Base-by-base conservation (phyloP, 495 filamentous ascomycete species). In the Thozetella sp. region DNA sequence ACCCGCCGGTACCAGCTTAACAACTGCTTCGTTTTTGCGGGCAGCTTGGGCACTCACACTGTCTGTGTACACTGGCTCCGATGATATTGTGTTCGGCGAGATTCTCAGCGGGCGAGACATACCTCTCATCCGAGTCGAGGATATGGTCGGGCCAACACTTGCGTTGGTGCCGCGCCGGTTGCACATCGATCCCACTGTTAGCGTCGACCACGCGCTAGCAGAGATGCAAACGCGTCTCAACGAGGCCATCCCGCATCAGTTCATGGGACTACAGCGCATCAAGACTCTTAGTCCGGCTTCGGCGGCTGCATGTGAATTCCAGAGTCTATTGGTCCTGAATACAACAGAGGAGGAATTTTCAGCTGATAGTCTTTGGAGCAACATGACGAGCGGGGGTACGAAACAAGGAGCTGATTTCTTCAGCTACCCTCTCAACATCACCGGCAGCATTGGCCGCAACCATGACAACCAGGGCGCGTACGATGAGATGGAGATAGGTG, bases 211-310 rank as follows among this genome's bases (percentile, higher is more conserved):
- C 2, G 63, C 62, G 25, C 70, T 84, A 3, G 65, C 73, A 17
- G 51, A 68, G 1, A 64, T 90, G 10, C 84, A 89, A 60, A 63
- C 77, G 15, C 64, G 76, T 17, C 69, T 79, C 13, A 71, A 77
- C 37, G 73, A 80, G 4, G 75, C 76, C 1, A 78, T 85, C 3
- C 76, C 81, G 1, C 82, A 83, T 65, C 79, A 90, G 69, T 83
- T 86, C 37, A 75, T 81, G 55, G 87, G 88, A 1, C 74, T 90
- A 64, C 83, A 87, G 62, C 76, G 83, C 25, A 90, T 90, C 62
- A 70, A 75, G 56, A 72, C 75, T 19, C 73, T 90, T 25, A 79
- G 76, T 64, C 54, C 67, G 0, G 82, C 85, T 57, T 76, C 85
- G 3, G 74, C 76, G 6, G 69, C 76, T 51, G 86, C 86, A 15